phyloP scores from a whole-genome alignment of 208 protist genomes.

The Trypanosoma caninum region DNA sequence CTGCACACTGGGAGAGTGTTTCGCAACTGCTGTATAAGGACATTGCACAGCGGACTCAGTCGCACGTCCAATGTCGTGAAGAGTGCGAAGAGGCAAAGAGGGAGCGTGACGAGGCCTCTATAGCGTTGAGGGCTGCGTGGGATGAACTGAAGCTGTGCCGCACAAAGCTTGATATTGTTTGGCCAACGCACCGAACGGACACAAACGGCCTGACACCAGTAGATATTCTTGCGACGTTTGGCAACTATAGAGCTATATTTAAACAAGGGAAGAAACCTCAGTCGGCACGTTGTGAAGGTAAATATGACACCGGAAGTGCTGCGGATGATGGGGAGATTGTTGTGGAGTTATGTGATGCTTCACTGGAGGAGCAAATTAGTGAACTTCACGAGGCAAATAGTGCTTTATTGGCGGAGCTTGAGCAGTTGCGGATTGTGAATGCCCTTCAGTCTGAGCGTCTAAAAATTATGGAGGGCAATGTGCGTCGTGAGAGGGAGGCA shows the following conservation, averaged over 20 bases:
- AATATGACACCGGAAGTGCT: background rate
- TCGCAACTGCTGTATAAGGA: conserved; percentile 86
- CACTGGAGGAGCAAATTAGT: conserved; percentile 47
- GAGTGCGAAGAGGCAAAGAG: conserved; percentile 85
- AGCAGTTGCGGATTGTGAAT: conserved; percentile 67
- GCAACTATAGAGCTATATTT: conserved; percentile 20
- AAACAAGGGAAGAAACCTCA: conserved; percentile 15
- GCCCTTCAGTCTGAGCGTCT: conserved; percentile 68
- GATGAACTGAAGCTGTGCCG: conserved; percentile 50
- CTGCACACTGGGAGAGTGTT: conserved; percentile 84
- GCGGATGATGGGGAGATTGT: conserved; percentile 16
- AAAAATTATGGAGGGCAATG: conserved; percentile 22
- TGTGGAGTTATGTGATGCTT: conserved; percentile 22
- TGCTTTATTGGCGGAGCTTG: conserved; percentile 59
- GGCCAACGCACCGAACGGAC: conserved; percentile 73
- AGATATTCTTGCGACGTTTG: conserved; percentile 62
- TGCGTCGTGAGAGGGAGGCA: conserved; percentile 27
- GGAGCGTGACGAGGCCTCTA: conserved; percentile 48
- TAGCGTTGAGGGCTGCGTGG: conserved; percentile 37
- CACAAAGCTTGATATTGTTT: conserved; percentile 81
- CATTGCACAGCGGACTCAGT: conserved; percentile 65
- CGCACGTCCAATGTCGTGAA: conserved; percentile 70
- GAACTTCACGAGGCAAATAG: conserved; percentile 86
- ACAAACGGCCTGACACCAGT: conserved; percentile 55
- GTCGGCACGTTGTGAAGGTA: background rate